Evolutionary conservation across 2,329 filamentous ascomycete species (phyloP), one percentile per base, ranked within the genome.

Genomic region (Cladophialophora exuberans): DNA sequence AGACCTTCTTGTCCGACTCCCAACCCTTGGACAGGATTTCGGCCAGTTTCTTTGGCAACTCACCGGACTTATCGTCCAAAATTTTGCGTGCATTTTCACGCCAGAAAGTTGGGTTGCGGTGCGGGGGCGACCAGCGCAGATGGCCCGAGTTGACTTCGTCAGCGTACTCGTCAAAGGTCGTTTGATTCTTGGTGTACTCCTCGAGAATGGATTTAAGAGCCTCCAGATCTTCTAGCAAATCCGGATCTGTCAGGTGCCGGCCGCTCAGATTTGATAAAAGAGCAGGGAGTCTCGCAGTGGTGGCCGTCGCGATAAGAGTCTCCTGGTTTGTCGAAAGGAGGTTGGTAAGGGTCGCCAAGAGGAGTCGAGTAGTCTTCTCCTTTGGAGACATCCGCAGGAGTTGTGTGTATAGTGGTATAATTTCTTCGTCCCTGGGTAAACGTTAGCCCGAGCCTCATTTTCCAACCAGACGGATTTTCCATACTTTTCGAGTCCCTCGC

Each of bases 341-440:
- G 73, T 96, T 97, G 70, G 88, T 83, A 35, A 99, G 82, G 6
- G 93, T 97, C 7, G 91, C 91, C 39, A 97, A 81, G 41, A 97
- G 83, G 50, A 99, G 82, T 25, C 94, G 86, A 0, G 93, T 97
- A 1, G 93, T 97, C 80, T 99, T 99, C 72, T 97, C 94, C 73
- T 99, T 99, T 39, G 93, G 92, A 2, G 94, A 97, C 36, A 96
- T 79, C 51, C 91, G 88, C 52, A 99, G 80, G 31, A 99, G 85
- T 63, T 95, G 89, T n/a, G 89, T 91, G 72, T 96, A 97, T 39
- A 97, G 83, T 42, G 91, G 82, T 60, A 97, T 82, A 63, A 97
- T 87, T 67, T 97, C 92, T 74, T 96, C 90, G 73, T 97, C 92
- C 64, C 92, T 96, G 62, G 31, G 41, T 56, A 36, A 65, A 62